Conservation (phyloP, 345 rosid genomes). For the Eucalyptus sideroxylon region DNA sequence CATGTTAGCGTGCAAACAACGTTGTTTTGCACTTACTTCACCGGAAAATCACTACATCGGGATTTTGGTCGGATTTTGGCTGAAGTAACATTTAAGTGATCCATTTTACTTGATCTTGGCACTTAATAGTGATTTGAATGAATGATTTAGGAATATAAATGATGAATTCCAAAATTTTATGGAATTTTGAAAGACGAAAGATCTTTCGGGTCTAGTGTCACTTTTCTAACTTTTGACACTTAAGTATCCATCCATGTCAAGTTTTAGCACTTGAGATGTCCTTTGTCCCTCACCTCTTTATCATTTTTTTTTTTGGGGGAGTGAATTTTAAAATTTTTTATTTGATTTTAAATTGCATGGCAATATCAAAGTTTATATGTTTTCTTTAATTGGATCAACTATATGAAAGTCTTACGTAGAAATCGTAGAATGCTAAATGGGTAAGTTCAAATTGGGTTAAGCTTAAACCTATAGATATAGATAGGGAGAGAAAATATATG, state of each 20-base stretch:
- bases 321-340: background rate
- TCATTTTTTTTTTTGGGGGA: background rate
- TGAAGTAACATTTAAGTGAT: fast-evolving
- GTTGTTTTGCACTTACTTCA: fast-evolving
- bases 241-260: fast-evolving
- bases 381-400: background rate
- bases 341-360: background rate
- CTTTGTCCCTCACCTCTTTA: background rate
- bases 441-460: background rate
- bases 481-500: background rate
- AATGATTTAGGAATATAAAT: no score
- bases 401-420: background rate
- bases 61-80: no score
- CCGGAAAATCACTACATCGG: fast-evolving
- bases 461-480: background rate
- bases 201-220: no score
- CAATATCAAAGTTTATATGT: background rate
- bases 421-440: background rate
- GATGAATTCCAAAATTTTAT: no score
- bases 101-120: fast-evolving
- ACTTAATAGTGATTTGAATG: no score
- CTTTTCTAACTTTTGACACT: no score
- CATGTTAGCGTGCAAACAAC: fast-evolving
- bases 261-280: no score
- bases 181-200: no score